Base-by-base conservation (phyloP, 805 yeast species). In the Schwanniomyces occidentalis region DNA sequence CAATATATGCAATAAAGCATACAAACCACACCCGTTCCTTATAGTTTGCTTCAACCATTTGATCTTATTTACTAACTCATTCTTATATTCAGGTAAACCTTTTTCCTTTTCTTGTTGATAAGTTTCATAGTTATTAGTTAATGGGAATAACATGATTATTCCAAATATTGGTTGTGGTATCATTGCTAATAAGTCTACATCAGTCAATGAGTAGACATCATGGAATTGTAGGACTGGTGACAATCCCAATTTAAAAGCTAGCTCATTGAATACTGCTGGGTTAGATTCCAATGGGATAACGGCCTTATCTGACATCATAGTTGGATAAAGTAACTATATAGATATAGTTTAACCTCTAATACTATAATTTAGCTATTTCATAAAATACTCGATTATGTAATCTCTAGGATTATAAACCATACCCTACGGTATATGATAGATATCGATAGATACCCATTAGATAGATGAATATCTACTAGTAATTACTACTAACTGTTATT, bases 211-310 rank as follows among this genome's bases (percentile, higher is more conserved):
- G 55, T 78, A 89, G 2, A 91, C 83, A 52, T 91, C 99, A 36
- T 75, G 78, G 59, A 88, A 91, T 29, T 68, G 71, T 9, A 80
- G 67, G 2, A 73, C 55, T 1, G 78, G 73, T 0, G 79, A 55
- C 4, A 90, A 65, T 0, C 97, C 97, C 25, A 93, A 56, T 16
- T 71, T 71, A 20, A 63, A 69, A 2, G 89, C 85, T 48, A 88
- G 80, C 0, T 65, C 65, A 6, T 84, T 76, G 64, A 91, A 90
- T 5, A 91, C 78, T 7, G 73, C 82, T 0, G 99, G 99, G 49
- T 89, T 87, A 6, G 95, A 85, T 56, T 93, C 99, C 21, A 91
- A 63, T 3, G 98, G 98, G 8, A 89, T 80, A 10, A 86, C 91
- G 9, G 57, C 37, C 35, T 44, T 50, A 19, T 42, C 51, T 12